Base-by-base conservation (phyloP, 306 rosid genomes). In the Casuarina glauca region DNA sequence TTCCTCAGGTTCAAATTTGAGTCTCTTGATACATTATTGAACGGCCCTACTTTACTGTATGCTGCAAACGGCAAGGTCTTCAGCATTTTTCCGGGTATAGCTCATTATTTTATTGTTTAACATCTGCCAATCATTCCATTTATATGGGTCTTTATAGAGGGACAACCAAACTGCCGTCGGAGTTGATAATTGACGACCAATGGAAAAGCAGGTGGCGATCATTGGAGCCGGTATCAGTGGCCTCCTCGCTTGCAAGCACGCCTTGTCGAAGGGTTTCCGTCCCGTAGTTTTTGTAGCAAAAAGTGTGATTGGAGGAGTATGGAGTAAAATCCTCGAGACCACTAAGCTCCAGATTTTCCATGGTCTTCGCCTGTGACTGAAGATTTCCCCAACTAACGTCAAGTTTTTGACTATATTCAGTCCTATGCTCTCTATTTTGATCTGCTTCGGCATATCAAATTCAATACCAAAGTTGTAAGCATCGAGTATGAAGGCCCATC, bases 151-250 rank as follows among this genome's bases (percentile, higher is more conserved):
- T 89, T 26, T 26, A 26, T 26, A 26, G 32, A 26, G 32, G 32
- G 32, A 26, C 32, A 26, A 26, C 32, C 32, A 26, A 26, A 26
- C 32, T 26, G 32, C 32, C 32, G 32, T 26, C 32, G 32, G 32
- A 26, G 32, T 26, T 26, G 32, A 26, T 26, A 26, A 26, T 26
- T 26, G 32, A 43, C 0, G 19, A 5, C 6, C 16, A 9, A 84
- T 84, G 89, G 85, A 73, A 63, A 82, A 44, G 80, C 15, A 73
- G 42, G 87, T 89, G 4, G 89, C 82, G 69, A 82, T 91, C 9
- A 54, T 91, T 2, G 93, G 93, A 35, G 93, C 88, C 0, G 96
- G 96, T 1, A 74, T 75, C 13, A 89, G 96, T 61, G 96, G 96
- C 62, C 96, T 91, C 64, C 72, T 91, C 1, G 93, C 96, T 50